Conservation (phyloP, 106 monocot genomes). For the Allium cepa region DNA sequence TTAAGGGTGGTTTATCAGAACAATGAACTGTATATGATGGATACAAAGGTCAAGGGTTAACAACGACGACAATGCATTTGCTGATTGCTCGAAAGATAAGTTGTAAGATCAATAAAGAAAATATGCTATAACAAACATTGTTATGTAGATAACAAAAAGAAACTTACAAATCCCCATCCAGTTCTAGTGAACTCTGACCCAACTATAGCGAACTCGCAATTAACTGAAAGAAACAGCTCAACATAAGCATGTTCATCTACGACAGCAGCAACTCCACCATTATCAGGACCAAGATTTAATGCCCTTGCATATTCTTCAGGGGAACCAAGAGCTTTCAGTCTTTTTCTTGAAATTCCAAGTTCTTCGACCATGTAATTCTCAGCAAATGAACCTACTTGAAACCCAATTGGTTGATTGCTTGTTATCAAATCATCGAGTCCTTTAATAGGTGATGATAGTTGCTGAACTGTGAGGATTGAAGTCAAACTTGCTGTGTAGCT, state of each 20-base stretch:
- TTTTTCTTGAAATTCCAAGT: constrained; percentile 46
- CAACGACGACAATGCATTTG: no score
- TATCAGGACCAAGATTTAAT: constrained; percentile 62
- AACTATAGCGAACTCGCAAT: constrained; percentile 47
- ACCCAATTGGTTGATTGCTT: constrained; percentile 65
- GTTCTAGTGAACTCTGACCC: constrained; percentile 78
- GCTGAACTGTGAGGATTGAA: constrained; percentile 59
- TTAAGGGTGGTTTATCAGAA: not conserved
- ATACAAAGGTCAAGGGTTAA: not conserved
- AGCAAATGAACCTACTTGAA: constrained; percentile 74
- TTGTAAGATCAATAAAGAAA: no score
- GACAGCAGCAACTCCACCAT: constrained; percentile 75
- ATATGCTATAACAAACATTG: no score
- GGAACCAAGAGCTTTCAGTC: constrained; percentile 44
- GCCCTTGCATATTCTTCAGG: constrained; percentile 41
- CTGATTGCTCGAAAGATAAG: no score
- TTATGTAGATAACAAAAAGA: not conserved
- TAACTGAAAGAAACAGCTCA: constrained; percentile 46
- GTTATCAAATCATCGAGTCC: constrained; percentile 54
- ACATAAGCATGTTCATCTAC: constrained; percentile 73
- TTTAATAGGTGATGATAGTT: constrained; percentile 45
- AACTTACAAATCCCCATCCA: constrained; percentile 94
- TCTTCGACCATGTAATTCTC: constrained; percentile 64
- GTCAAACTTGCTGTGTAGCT: constrained; percentile 75
- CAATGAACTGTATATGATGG: not conserved